Evolutionary conservation across 306 rosid genomes (phyloP), one percentile per base, ranked within the genome.

Genomic region (Lotus japonicus): DNA sequence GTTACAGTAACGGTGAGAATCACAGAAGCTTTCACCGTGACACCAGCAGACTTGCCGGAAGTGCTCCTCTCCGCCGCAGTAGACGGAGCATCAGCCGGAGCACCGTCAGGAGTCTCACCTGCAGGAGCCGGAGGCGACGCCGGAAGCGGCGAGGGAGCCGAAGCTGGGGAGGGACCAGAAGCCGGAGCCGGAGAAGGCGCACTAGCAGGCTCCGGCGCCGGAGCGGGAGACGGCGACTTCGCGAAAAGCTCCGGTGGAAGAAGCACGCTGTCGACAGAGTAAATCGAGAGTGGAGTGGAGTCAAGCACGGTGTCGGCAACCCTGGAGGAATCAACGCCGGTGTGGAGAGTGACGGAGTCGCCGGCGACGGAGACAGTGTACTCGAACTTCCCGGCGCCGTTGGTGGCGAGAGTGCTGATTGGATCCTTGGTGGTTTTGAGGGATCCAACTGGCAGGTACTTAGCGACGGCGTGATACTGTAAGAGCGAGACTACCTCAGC

Each of bases 91-190:
- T 48, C 83, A 0, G 90, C 68, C 5, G 96, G 95, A 0, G 96
- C 15, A 16, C 77, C 85, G 0, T 4, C 83, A 0, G 98, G 96
- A 0, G 82, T 43, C 16, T 75, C 89, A 5, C 56, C 21, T 0
- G 85, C 84, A 0, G 98, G 98, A 31, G 95, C 89, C 0, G 98
- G 98, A 1, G 98, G 98, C 0, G 98, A 89, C 0, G 90, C 89
- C 0, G 51, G 49, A 0, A 63, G 14, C 0, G 98, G 98, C 0
- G 98, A 69, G 8, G 97, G 96, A 5, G 91, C 79, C 0, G 65
- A 14, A 0, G 15, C 81, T 0, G 90, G 81, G 0, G 41, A 53
- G 0, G 95, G 87, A 38, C 74, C 71, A 0, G 84, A 83, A 11
- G 88, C 86, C 9, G 84, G 89, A 0, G 88, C 12, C 2, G 89